Evolutionary conservation across 1,284 basidiomycete species (phyloP), one percentile per base, ranked within the genome.

Genomic region (Fomitiporia mediterranea): DNA sequence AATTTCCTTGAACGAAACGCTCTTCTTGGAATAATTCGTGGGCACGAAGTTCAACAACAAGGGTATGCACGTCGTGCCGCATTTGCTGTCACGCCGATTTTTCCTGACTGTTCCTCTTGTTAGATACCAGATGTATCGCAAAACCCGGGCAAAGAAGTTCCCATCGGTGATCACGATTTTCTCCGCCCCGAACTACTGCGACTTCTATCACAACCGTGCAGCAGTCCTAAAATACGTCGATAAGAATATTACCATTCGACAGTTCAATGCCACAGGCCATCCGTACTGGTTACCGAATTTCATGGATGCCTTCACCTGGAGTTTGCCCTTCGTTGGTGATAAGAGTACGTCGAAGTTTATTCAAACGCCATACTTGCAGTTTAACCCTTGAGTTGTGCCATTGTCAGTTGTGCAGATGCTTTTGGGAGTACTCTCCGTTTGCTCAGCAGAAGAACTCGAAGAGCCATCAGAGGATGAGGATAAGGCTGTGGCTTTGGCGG

Each of bases 251-350:
- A 98, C 95, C 47, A 96, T 97, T 63, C 80, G 92, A 58, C 96
- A 98, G 72, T 99, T 94, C 78, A 98, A 99, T 72, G 91, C 89
- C 64, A 90, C 84, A 38, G 82, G 89, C 30, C 96, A 99, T 70
- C 97, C 96, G 2, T 89, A 85, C 67, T 89, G 86, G 85, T 75
- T 99, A 39, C 96, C 96, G 2, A 99, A 98, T 74, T 98, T 98
- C 66, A 98, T 98, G 91, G 94, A 99, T 69, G 96, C 92, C 37
- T 99, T 99, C 70, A 98, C 96, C 1, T 99, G 97, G 97, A 94
- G 90, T 78, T 73, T 99, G 63, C 97, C 96, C 0, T 99, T 99
- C 68, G 97, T 99, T 2, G 96, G 96, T 42, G 86, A 94, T 59
- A 99, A 99, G 77, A 98, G 94, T 93, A 68, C 63, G 84, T 78